These are phyloP conservation scores for Annulohypoxylon stygium DNA, from an alignment of 495 filamentous ascomycete species.

Conservation along the genomic window DNA sequence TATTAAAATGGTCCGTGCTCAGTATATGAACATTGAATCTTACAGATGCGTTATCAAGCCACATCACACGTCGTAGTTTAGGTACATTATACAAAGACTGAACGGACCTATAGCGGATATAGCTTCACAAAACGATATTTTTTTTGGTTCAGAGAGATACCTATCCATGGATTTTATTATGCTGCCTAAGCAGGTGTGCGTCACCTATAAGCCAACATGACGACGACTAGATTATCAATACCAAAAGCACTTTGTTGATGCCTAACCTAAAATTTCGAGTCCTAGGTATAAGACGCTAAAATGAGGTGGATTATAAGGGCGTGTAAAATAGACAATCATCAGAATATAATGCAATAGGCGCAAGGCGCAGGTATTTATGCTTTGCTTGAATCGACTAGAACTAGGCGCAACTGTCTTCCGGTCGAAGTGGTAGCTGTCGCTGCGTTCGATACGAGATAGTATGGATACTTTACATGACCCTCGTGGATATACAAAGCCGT, in stretches of 20 bases:
- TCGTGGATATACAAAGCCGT: conserved; percentile 43
- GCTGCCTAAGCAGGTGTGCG: conserved; percentile 40
- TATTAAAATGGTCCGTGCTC: conserved; percentile 19
- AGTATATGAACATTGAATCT: background rate
- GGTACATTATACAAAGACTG: too few relatives aligned
- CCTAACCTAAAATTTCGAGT: background rate
- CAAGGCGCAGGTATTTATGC: too few relatives aligned
- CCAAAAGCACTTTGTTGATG: conserved; percentile 10
- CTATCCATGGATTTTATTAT: conserved; percentile 19
- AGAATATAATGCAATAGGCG: background rate
- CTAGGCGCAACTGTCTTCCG: background rate
- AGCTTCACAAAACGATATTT: background rate
- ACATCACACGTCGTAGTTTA: too few relatives aligned
- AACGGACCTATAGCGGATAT: too few relatives aligned
- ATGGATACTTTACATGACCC: conserved; percentile 34
- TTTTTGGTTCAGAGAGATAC: background rate
- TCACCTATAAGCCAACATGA: conserved; percentile 29
- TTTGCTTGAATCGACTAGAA: conserved; percentile 2
- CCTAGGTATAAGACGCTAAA: background rate
- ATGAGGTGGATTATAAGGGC: too few relatives aligned
- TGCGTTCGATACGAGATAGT: conserved; percentile 27
- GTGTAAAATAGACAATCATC: background rate
- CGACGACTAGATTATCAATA: conserved; percentile 25
- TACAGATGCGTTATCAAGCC: conserved; percentile 7
- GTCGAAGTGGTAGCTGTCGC: conserved; percentile 12